phyloP scores from a whole-genome alignment of 2,329 filamentous ascomycete species.

The Epichloe festucae region DNA sequence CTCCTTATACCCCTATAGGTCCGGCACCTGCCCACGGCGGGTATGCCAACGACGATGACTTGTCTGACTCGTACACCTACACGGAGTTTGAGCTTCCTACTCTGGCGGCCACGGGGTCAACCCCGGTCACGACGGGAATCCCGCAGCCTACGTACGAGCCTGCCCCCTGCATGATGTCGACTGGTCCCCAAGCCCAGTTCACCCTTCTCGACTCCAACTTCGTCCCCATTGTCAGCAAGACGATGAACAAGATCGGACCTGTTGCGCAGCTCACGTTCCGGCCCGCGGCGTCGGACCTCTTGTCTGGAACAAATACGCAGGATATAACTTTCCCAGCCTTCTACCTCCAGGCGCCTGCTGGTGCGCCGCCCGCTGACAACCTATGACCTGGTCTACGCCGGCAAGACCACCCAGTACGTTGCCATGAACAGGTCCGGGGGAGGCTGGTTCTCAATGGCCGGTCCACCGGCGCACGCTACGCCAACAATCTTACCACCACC shows the following conservation, averaged over 20 bases:
- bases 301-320: neutral
- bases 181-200: neutral
- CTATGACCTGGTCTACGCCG: neutral
- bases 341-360: neutral
- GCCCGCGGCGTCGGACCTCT: neutral
- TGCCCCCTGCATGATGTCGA: neutral
- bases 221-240: neutral
- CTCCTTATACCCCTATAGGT: neutral
- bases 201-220: neutral
- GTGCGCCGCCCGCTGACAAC: neutral
- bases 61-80: neutral
- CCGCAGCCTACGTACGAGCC: neutral
- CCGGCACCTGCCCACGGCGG: neutral
- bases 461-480: neutral
- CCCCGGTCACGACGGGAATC: neutral
- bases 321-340: neutral
- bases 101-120: neutral
- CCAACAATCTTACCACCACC: neutral
- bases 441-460: neutral
- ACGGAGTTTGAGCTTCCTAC: neutral
- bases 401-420: neutral
- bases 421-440: neutral
- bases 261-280: neutral
- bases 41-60: neutral
- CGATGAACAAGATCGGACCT: neutral